phyloP scores from a whole-genome alignment of 495 filamentous ascomycete species.

The Lentithecium fluviatile region DNA sequence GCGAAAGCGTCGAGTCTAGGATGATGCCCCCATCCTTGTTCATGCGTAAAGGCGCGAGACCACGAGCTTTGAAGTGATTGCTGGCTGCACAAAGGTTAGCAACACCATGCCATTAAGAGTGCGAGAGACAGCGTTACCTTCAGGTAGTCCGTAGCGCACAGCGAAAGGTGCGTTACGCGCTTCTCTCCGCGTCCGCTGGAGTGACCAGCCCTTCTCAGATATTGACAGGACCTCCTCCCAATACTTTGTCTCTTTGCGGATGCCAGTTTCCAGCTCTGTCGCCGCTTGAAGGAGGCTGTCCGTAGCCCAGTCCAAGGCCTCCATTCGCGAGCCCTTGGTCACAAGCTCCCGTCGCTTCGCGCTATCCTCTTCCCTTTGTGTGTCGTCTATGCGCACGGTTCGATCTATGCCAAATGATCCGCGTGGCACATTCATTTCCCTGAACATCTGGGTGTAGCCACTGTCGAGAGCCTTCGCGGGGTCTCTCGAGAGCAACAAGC shows the following conservation, averaged over 20 bases:
- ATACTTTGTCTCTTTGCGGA: slow-evolving; percentile 75
- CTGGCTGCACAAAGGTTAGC: slow-evolving; percentile 51
- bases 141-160: slow-evolving; percentile 85
- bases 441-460: slow-evolving; percentile 68
- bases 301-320: slow-evolving; percentile 70
- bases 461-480: slow-evolving; percentile 62
- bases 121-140: slow-evolving; percentile 51
- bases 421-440: slow-evolving; percentile 55
- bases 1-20: slow-evolving; percentile 66
- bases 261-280: slow-evolving; percentile 69
- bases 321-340: slow-evolving; percentile 74
- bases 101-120: not conserved
- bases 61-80: slow-evolving; percentile 71
- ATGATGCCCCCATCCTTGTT: slow-evolving; percentile 70
- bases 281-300: slow-evolving; percentile 73
- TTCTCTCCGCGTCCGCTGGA: slow-evolving; percentile 71
- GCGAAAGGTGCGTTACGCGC: slow-evolving; percentile 62
- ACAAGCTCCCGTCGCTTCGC: slow-evolving; percentile 58
- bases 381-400: slow-evolving; percentile 52
- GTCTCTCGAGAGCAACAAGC: slow-evolving; percentile 78
- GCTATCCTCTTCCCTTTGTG: slow-evolving; percentile 41
- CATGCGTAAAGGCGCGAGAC: slow-evolving; percentile 72
- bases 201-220: slow-evolving; percentile 78
- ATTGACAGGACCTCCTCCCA: slow-evolving; percentile 83
- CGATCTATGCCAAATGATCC: slow-evolving; percentile 72